Evolutionary conservation across 2,329 filamentous ascomycete species (phyloP).

Genomic region (Botryotinia narcissicola): DNA sequence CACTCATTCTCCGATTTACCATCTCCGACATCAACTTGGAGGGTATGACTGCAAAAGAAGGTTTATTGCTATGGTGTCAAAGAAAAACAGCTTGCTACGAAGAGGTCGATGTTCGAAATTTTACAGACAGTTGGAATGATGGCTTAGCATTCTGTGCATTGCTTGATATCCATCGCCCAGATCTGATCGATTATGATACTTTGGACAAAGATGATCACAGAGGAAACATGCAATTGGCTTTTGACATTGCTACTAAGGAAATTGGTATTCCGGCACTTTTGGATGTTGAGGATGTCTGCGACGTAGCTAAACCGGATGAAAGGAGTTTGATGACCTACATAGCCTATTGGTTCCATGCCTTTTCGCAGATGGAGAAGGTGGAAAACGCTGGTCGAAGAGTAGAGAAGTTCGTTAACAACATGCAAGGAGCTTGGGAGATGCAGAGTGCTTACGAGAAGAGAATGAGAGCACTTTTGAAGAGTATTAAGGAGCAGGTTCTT

Average conservation of each 20-base stretch:
- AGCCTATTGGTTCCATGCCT: slow-evolving; percentile 99
- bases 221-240: slow-evolving; percentile 97
- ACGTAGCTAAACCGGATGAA: slow-evolving; percentile 94
- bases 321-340: slow-evolving; percentile 99
- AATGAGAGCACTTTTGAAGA: slow-evolving; percentile 77
- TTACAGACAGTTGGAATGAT: slow-evolving; percentile 95
- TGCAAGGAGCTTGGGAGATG: slow-evolving; percentile 99
- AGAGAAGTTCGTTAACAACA: slow-evolving; percentile 97
- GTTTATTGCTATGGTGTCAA: slow-evolving; percentile 93
- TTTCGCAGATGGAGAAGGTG: slow-evolving; percentile 97
- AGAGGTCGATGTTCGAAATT: slow-evolving; percentile 92
- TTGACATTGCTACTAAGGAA: slow-evolving; percentile 92
- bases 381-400: slow-evolving; percentile 95
- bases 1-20: slow-evolving; percentile 93
- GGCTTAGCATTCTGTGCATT: slow-evolving; percentile 94
- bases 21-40: slow-evolving; percentile 99
- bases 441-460: slow-evolving; percentile 91
- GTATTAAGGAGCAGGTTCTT: slow-evolving; percentile 70
- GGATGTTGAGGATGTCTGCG: slow-evolving; percentile 96
- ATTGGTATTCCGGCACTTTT: slow-evolving; percentile 95
- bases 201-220: slow-evolving; percentile 92
- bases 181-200: slow-evolving; percentile 93
- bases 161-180: slow-evolving; percentile 93
- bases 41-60: slow-evolving; percentile 96
- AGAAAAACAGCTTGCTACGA: slow-evolving; percentile 98